Evolutionary conservation across 2,329 filamentous ascomycete genomes (phyloP), one percentile per base, ranked within the genome.

Genomic region (Alternaria triticina): DNA sequence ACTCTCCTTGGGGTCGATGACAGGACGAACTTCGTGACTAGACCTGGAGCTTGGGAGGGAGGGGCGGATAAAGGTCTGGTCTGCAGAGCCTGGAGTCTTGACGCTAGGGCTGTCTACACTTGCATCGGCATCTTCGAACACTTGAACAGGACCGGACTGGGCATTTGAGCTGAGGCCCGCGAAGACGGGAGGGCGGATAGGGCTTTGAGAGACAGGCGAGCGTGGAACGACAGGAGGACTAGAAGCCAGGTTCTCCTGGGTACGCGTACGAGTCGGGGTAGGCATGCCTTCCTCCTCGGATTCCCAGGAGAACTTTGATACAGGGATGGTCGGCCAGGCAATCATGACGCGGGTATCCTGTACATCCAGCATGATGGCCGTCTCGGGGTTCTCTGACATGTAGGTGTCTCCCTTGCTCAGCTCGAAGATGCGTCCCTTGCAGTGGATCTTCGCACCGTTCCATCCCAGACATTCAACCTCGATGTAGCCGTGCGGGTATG

Each of bases 381-480:
- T 90, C 69, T 90, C 89, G 76, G 94, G 92, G 28, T 94, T 94
- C 81, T 97, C 93, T 61, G 94, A 97, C 50, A 90, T 91, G 80
- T 97, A 98, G 54, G 89, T 91, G 77, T 97, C 94, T 17, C 92
- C 93, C 83, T 97, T 97, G 68, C 85, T 86, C 74, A 99, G 82
- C 70, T 97, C 93, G 85, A 92, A 95, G 4, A 93, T 91, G 70
- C 90, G 89, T 60, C 93, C 93, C 81, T 95, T 91, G 83, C 93
- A 97, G 82, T 97, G 94, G 70, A 99, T 83, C 83, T 93, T 97
- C 69, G 96, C 86, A 15, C 96, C 96, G 79, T 99, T 99, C 95
- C 95, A 98, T 22, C 96, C 96, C 74, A 91, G 88, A 84, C 96
- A 99, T 74, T 93, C 86, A 72, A 99, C 91, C 80, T 97, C 92